Percentiles rank a stretch among this genome's conserved stretches.
Conservation (phyloP, 1,284 basidiomycete species). For the Pisolithus thermaeus region DNA sequence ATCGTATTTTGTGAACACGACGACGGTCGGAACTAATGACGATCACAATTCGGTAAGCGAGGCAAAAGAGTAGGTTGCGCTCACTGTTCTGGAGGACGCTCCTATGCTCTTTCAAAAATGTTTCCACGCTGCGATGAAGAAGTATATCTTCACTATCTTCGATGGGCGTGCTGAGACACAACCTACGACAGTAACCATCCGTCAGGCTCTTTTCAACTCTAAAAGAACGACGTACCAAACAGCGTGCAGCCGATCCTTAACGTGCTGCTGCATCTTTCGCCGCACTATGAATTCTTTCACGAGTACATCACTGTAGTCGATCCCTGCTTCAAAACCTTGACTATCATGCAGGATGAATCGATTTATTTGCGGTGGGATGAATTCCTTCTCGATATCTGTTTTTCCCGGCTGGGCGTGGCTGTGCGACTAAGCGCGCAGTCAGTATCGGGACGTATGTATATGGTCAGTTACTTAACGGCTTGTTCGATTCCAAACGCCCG, state of each 20-base stretch:
- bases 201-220: not conserved
- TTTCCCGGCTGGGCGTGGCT: conserved; percentile 6
- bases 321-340: conserved; percentile 23
- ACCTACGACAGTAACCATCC: not conserved
- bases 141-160: not conserved
- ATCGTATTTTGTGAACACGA: not conserved
- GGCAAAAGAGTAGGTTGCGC: no score
- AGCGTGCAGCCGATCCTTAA: not conserved
- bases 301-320: conserved; percentile 8
- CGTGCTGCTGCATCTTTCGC: not conserved
- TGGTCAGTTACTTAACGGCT: not conserved
- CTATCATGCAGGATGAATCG: conserved; percentile 27
- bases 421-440: not conserved
- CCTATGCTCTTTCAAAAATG: not conserved
- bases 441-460: not conserved
- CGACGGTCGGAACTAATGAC: not conserved
- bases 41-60: not conserved
- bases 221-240: not conserved
- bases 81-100: not conserved
- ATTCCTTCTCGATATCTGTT: conserved; percentile 16
- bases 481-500: not conserved
- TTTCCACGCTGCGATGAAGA: not conserved
- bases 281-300: conserved; percentile 14
- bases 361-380: conserved; percentile 14
- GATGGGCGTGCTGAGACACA: not conserved